Conservation (phyloP, 140 eudicot species). For the Ambrosia hybrid region DNA sequence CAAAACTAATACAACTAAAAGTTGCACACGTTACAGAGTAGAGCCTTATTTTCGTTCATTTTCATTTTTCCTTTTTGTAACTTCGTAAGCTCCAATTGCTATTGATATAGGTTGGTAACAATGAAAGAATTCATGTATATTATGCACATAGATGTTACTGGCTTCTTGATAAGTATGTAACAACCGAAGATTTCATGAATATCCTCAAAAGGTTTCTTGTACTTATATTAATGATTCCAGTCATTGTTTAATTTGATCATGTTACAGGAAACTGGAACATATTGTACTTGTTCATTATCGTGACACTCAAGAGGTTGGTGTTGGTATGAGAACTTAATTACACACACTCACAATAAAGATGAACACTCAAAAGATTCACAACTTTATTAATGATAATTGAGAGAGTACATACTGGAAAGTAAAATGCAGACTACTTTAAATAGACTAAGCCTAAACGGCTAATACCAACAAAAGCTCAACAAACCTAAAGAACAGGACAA, state of each 20-base stretch:
- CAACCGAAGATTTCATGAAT: slow-evolving; percentile 9
- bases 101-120: slow-evolving; percentile 62
- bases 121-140: slow-evolving; percentile 93
- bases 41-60: neutral
- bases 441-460: too few species aligned
- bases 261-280: slow-evolving; percentile 78
- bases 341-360: too few species aligned
- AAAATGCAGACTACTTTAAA: too few species aligned
- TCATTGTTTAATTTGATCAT: slow-evolving; percentile 15
- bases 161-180: slow-evolving; percentile 95
- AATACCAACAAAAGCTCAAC: too few species aligned
- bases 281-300: slow-evolving; percentile 99
- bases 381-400: too few species aligned
- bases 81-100: neutral
- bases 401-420: too few species aligned
- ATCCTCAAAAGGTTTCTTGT: slow-evolving; percentile 3
- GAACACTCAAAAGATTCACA: too few species aligned
- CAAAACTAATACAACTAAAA: neutral
- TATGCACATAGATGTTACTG: slow-evolving; percentile 99
- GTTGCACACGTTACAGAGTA: neutral
- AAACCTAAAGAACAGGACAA: too few species aligned
- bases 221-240: neutral
- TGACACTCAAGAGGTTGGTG: slow-evolving; percentile 94
- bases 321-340: too few species aligned
- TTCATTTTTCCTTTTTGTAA: neutral